Percentiles rank a stretch among this genome's conserved stretches.
Conservation (phyloP, 1,284 basidiomycete genomes). For the Inonotus hispidus region DNA sequence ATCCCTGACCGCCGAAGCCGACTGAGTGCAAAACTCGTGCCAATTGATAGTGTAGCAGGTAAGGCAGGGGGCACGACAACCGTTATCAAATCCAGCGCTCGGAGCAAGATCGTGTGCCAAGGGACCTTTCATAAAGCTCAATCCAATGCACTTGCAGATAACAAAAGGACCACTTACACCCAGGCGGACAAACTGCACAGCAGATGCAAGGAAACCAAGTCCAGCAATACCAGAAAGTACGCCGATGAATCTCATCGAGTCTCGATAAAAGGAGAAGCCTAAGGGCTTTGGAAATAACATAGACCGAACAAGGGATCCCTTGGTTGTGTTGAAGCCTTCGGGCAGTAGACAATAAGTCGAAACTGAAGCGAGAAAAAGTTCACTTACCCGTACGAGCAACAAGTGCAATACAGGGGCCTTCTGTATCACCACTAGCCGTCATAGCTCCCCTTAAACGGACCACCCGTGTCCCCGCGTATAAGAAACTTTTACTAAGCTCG, state of each 20-base stretch:
- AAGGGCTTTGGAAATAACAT: conserved; percentile 99
- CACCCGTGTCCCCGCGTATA: conserved; percentile 91
- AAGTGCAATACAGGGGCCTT: conserved; percentile 74
- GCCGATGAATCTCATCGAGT: conserved; percentile 94
- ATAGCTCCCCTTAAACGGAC: conserved; percentile 81
- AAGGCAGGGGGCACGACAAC: conserved; percentile 97
- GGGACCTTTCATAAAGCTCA: conserved; percentile 47
- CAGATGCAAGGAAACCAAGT: conserved; percentile 84
- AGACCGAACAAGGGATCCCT: conserved; percentile 91
- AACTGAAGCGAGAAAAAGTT: background rate
- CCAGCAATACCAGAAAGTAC: conserved; percentile 87
- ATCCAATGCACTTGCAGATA: background rate
- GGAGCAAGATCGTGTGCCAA: conserved; percentile 88
- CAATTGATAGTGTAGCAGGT: conserved; percentile 96
- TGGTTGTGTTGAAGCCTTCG: conserved; percentile 93
- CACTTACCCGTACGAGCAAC: conserved; percentile 82
- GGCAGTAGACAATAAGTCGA: background rate
- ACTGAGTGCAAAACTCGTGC: conserved; percentile 92
- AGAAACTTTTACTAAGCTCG: conserved; percentile 80
- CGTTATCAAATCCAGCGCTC: conserved; percentile 96
- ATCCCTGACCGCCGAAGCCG: conserved; percentile 87
- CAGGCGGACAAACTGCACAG: conserved; percentile 88
- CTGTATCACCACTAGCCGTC: conserved; percentile 45
- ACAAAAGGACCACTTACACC: conserved; percentile 50
- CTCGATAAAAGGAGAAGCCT: conserved; percentile 96